Evolutionary conservation across 2,329 filamentous ascomycete species (phyloP).

Genomic region (Bimuria novae-zelandiae): DNA sequence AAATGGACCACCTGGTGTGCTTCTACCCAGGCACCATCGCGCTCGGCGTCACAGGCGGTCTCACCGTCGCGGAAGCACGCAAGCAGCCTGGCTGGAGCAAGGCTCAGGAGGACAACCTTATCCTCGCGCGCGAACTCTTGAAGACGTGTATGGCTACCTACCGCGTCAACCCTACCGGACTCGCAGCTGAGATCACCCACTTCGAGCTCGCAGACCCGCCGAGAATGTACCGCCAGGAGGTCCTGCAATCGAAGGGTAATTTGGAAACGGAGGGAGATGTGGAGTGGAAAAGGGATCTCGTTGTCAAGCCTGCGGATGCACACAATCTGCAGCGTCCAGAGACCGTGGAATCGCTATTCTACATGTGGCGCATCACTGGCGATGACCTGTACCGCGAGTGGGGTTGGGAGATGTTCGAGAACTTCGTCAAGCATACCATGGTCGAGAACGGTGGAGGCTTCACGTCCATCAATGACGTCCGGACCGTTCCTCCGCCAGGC

Average conservation of each 20-base stretch:
- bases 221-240: conserved; percentile 57
- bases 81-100: conserved; percentile 72
- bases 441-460: conserved; percentile 80
- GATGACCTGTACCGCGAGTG: conserved; percentile 88
- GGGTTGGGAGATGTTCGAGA: conserved; percentile 98
- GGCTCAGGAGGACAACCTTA: conserved; percentile 83
- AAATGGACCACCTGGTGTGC: conserved; percentile 98
- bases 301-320: conserved; percentile 77
- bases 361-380: conserved; percentile 98
- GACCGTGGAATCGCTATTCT: conserved; percentile 94
- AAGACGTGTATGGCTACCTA: conserved; percentile 99
- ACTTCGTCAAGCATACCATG: conserved; percentile 83
- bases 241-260: conserved; percentile 50
- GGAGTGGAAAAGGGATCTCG: conserved; percentile 76
- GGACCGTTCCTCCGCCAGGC: conserved; percentile 67
- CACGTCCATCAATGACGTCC: conserved; percentile 77
- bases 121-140: conserved; percentile 85
- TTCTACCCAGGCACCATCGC: conserved; percentile 98
- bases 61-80: conserved; percentile 74
- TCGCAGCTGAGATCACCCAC: conserved; percentile 94
- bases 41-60: conserved; percentile 79
- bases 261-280: conserved; percentile 52
- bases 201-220: conserved; percentile 78
- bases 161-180: conserved; percentile 81
- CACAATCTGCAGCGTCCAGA: conserved; percentile 96